Evolutionary conservation across 2,329 filamentous ascomycete species (phyloP), one percentile per base, ranked within the genome.

Genomic region (Claviceps humidiphila): DNA sequence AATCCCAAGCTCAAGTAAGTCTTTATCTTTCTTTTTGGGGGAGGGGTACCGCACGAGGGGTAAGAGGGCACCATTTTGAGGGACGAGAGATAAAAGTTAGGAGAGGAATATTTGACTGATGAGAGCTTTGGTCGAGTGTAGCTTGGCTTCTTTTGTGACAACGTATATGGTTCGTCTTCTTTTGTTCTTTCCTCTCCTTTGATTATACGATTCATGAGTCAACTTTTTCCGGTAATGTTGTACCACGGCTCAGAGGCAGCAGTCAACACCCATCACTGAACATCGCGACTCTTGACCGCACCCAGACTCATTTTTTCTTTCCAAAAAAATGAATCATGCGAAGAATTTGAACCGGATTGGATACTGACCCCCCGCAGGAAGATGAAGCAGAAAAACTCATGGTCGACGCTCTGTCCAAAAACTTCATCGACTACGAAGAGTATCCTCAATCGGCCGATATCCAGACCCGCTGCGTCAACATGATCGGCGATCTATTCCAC

Each of bases 401-500:
- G 91, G 74, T 83, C 58, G 89, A 96, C 58, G 81, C 86, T 51
- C 89, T 96, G 67, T 82, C 86, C 67, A 96, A 95, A 71, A 97
- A 97, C 76, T 96, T 96, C 67, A 90, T 90, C 69, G 86, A 90
- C 65, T 90, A 89, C 66, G 86, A 90, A 65, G 85, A 89, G 67
- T 90, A 90, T 63, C 86, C 86, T 1, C 84, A 87, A 64, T 83
- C 82, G 0, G 85, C 85, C 51, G 85, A 89, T 58, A 89, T 90
- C 65, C 90, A 96, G 71, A 95, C 91, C 75, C 86, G 91, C 60
- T 95, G 89, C 63, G 87, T 90, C 56, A 86, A 82, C 69, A 90
- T 90, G 85, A 95, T 96, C 59, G 89, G 86, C 43, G 80, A 85
- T 55, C 79, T 97, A 45, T 95, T 94, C 80, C 81, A 96, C 67